Percentiles rank a stretch among this genome's conserved stretches.
phyloP scores from a whole-genome alignment of 2,329 filamentous ascomycete genomes.

The Colletotrichum orbiculare region DNA sequence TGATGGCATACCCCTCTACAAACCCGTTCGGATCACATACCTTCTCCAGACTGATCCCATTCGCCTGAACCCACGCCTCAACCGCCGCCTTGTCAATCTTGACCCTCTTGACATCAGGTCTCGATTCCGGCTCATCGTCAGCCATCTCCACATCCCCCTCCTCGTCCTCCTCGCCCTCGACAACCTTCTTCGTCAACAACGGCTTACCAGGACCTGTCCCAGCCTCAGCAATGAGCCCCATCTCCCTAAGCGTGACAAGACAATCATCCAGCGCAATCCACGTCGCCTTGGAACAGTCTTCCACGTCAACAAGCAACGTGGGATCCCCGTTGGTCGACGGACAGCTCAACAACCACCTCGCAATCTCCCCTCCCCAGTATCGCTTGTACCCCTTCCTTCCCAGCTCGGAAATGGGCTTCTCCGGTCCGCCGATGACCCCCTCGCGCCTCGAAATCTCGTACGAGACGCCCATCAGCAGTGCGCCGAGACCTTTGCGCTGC shows the following conservation, averaged over 20 bases:
- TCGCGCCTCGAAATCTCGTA: slow-evolving; percentile 92
- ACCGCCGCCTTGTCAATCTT: slow-evolving; percentile 67
- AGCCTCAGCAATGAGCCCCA: slow-evolving; percentile 76
- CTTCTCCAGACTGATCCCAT: slow-evolving; percentile 71
- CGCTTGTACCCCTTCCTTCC: slow-evolving; percentile 84
- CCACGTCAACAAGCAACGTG: slow-evolving; percentile 68
- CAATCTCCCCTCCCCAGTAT: slow-evolving; percentile 89
- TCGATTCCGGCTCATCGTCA: slow-evolving; percentile 43
- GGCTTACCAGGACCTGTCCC: slow-evolving; percentile 57
- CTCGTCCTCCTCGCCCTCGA: slow-evolving; percentile 35
- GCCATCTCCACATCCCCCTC: slow-evolving; percentile 39
- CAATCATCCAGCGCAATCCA: slow-evolving; percentile 91
- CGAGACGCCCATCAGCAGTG: slow-evolving; percentile 89
- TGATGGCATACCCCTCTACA: slow-evolving; percentile 71
- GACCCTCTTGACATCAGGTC: slow-evolving; percentile 55
- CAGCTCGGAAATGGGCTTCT: slow-evolving; percentile 90
- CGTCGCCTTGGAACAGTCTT: slow-evolving; percentile 79
- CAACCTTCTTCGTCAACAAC: slow-evolving; percentile 15
- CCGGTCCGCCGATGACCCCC: slow-evolving; percentile 86
- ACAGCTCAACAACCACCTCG: slow-evolving; percentile 68
- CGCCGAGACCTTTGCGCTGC: slow-evolving; percentile 89
- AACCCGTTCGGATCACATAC: slow-evolving; percentile 83
- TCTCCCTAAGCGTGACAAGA: slow-evolving; percentile 79
- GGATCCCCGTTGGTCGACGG: slow-evolving; percentile 14
- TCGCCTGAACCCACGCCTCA: slow-evolving; percentile 72